These are phyloP conservation scores for Serendipita vermifera DNA, from an alignment of 768 basidiomycete species.

Conservation along the genomic window DNA sequence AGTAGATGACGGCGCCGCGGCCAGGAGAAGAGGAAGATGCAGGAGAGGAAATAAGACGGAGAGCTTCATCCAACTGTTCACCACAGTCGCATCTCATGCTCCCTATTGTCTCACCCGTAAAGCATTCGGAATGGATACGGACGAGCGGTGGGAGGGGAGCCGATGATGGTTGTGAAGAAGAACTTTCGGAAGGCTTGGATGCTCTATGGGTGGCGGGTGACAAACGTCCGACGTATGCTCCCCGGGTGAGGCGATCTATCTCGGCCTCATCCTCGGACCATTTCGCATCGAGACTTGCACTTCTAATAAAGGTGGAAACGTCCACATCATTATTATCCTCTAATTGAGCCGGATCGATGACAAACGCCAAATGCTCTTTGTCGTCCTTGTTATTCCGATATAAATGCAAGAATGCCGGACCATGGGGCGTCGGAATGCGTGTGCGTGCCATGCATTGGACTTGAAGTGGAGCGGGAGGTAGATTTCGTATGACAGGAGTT, in stretches of 20 bases:
- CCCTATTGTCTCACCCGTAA: conserved; percentile 95
- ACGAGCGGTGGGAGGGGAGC: conserved; percentile 58
- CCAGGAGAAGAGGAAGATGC: conserved; percentile 51
- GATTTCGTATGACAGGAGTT: conserved; percentile 7
- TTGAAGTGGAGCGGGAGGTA: conserved; percentile 25
- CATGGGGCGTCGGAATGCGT: conserved; percentile 92
- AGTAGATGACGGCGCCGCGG: conserved; percentile 85
- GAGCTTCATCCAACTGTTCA: conserved; percentile 96
- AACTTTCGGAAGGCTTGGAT: neutral
- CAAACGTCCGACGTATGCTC: conserved; percentile 83
- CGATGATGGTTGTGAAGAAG: conserved; percentile 22
- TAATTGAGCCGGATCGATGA: conserved; percentile 83
- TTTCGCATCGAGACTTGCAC: conserved; percentile 61
- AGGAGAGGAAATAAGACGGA: conserved; percentile 71
- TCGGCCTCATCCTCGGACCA: conserved; percentile 84
- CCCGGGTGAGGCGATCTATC: conserved; percentile 83
- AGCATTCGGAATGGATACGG: conserved; percentile 96
- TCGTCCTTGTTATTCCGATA: conserved; percentile 86
- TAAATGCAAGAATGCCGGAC: conserved; percentile 81
- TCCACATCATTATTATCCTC: conserved; percentile 16
- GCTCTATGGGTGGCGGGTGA: conserved; percentile 35
- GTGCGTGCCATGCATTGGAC: conserved; percentile 95
- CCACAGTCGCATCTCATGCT: conserved; percentile 99
- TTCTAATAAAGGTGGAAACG: conserved; percentile 42
- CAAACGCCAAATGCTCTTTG: conserved; percentile 94